A percentile compares a stretch with the other conserved stretches of the same genome.
These are phyloP conservation scores for Diaporthe longicolla DNA, from an alignment of 2,329 filamentous ascomycete species.

Conservation along the genomic window DNA sequence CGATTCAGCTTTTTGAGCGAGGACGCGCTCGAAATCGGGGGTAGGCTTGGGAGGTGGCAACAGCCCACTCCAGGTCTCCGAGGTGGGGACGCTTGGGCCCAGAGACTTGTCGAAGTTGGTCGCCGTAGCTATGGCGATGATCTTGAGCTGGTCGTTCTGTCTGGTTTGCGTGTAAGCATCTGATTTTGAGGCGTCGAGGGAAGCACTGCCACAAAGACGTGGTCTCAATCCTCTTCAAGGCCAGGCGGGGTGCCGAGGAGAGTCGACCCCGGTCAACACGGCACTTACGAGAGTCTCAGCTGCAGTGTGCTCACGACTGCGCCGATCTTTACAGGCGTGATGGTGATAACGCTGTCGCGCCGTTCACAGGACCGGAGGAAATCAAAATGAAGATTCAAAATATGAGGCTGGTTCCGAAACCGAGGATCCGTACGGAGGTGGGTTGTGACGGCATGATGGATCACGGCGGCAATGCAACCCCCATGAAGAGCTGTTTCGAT, in stretches of 20 bases:
- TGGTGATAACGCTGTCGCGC: constrained; percentile 44
- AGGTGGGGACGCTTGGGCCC: constrained; percentile 44
- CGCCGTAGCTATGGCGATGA: constrained; percentile 45
- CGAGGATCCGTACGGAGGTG: constrained; percentile 44
- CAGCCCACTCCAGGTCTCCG: constrained; percentile 36
- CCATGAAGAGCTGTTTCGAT: constrained; percentile 45
- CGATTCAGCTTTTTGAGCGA: constrained; percentile 42
- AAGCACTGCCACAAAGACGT: too few relatives aligned
- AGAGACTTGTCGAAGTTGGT: constrained; percentile 46
- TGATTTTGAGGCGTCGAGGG: too few relatives aligned
- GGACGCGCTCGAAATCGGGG: constrained; percentile 46
- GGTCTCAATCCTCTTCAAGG: too few relatives aligned
- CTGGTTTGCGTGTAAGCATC: too few relatives aligned
- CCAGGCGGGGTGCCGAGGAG: too few relatives aligned
- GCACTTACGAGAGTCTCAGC: constrained; percentile 42
- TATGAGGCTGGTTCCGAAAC: constrained; percentile 46
- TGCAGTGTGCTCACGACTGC: constrained; percentile 45
- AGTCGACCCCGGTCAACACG: too few relatives aligned
- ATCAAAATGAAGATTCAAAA: constrained; percentile 48
- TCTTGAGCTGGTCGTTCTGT: constrained; percentile 42
- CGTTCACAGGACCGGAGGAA: constrained; percentile 47
- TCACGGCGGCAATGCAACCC: constrained; percentile 46
- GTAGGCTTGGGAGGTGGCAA: constrained; percentile 44
- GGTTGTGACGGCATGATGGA: constrained; percentile 45
- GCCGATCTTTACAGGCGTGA: constrained; percentile 45